Evolutionary conservation across 306 rosid genomes (phyloP).

Genomic region (Vigna nakashimae): DNA sequence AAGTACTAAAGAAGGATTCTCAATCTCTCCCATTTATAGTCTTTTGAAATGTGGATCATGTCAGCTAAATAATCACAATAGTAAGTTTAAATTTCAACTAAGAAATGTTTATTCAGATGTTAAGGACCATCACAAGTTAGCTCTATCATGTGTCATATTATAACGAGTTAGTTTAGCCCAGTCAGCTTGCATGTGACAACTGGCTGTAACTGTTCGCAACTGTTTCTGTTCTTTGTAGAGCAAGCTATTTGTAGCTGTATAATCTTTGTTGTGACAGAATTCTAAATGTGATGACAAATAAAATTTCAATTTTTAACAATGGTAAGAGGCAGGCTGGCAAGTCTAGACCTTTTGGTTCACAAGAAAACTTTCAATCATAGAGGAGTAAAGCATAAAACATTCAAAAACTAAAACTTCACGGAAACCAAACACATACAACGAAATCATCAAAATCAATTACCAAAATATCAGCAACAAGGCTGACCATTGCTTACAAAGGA

Average conservation of each 20-base stretch:
- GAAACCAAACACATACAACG: neutral
- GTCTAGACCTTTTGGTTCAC: neutral
- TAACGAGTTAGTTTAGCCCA: no score
- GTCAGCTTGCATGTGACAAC: no score
- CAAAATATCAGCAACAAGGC: conserved; percentile 20
- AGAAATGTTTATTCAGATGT: neutral
- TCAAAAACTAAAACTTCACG: conserved; percentile 5
- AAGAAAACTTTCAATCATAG: conserved; percentile 9
- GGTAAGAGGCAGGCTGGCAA: neutral
- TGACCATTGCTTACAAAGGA: conserved; percentile 9
- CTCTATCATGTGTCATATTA: neutral
- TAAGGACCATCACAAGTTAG: neutral
- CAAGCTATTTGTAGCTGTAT: no score
- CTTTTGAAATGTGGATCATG: neutral
- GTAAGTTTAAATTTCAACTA: neutral
- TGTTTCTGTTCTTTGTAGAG: no score
- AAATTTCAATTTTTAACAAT: neutral
- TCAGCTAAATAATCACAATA: neutral
- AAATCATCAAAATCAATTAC: conserved; percentile 18
- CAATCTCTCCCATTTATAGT: neutral
- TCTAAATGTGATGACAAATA: no score
- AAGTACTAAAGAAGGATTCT: neutral
- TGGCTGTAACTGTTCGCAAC: no score
- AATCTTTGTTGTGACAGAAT: no score
- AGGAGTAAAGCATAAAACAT: conserved; percentile 3